Percentiles rank a stretch among this genome's conserved stretches.
These are phyloP conservation scores for Corymbia citriodora DNA, from an alignment of 441 rosid genomes.

Conservation along the genomic window DNA sequence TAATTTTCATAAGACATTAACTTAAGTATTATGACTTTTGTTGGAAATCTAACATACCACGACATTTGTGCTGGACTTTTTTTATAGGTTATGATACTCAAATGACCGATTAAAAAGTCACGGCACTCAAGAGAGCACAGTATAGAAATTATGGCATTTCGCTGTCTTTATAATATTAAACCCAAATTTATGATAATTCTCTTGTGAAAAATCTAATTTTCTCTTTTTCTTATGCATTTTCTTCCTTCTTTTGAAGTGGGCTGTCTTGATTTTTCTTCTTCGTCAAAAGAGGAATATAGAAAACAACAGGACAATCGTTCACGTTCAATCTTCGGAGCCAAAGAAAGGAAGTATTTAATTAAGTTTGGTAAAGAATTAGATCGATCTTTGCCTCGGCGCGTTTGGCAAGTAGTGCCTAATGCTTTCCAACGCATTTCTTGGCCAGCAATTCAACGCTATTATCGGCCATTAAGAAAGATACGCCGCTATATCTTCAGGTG, in stretches of 20 bases:
- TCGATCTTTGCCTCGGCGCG: neutral
- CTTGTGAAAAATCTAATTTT: neutral
- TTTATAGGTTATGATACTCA: neutral
- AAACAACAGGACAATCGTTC: neutral
- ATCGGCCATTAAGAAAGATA: neutral
- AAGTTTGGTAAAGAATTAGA: neutral
- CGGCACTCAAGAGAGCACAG: rapidly evolving
- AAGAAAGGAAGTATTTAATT: neutral
- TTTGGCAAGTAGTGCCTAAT: neutral
- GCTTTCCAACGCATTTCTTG: neutral
- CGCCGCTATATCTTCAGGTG: neutral
- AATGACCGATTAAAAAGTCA: rapidly evolving
- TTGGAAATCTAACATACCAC: neutral
- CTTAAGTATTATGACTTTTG: rapidly evolving
- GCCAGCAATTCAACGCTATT: neutral
- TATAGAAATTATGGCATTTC: neutral
- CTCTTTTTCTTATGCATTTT: neutral
- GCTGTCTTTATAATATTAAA: too few species aligned
- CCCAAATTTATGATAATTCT: neutral
- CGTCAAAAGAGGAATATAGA: neutral
- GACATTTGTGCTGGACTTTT: rapidly evolving
- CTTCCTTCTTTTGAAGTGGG: neutral
- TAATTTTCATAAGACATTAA: neutral
- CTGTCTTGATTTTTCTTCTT: neutral
- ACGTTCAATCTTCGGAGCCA: neutral